A percentile compares a stretch with the other conserved stretches of the same genome.
Conservation (phyloP, 2,329 filamentous ascomycete genomes). For the Cercospora janseana region DNA sequence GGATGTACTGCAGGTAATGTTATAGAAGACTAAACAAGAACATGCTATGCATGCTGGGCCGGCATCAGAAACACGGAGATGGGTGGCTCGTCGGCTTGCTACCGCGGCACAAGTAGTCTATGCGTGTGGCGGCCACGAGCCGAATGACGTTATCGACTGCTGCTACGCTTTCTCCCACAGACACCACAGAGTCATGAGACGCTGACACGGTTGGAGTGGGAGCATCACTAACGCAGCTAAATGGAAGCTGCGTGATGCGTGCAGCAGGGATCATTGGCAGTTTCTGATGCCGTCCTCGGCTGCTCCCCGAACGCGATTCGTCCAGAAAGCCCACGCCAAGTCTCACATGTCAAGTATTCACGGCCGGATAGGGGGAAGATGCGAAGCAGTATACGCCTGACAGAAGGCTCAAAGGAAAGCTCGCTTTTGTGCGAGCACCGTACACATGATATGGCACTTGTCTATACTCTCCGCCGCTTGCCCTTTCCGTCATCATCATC, state of each 20-base stretch:
- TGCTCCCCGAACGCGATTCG: too few species aligned
- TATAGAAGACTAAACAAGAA: slow-evolving; percentile 1
- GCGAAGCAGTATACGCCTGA: not conserved
- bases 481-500: slow-evolving; percentile 33
- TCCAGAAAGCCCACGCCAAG: not conserved
- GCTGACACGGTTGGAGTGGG: not conserved
- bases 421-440: not conserved
- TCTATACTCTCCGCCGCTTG: slow-evolving; percentile 29
- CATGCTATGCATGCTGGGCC: too few species aligned
- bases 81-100: not conserved
- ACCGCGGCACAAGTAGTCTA: slow-evolving; percentile 5
- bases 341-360: not conserved
- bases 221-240: not conserved
- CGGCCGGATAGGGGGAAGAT: not conserved
- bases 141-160: slow-evolving; percentile 10
- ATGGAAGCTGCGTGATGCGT: not conserved
- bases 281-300: not conserved
- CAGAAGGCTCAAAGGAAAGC: not conserved
- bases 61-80: not conserved
- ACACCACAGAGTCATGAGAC: not conserved
- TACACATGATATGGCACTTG: not conserved
- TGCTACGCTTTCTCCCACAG: not conserved
- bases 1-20: not conserved
- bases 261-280: not conserved
- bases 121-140: slow-evolving; percentile 10